A percentile compares a stretch with the other conserved stretches of the same genome.
Evolutionary conservation across 2,329 filamentous ascomycete species (phyloP).

Genomic region (Cyphellophora europaea): DNA sequence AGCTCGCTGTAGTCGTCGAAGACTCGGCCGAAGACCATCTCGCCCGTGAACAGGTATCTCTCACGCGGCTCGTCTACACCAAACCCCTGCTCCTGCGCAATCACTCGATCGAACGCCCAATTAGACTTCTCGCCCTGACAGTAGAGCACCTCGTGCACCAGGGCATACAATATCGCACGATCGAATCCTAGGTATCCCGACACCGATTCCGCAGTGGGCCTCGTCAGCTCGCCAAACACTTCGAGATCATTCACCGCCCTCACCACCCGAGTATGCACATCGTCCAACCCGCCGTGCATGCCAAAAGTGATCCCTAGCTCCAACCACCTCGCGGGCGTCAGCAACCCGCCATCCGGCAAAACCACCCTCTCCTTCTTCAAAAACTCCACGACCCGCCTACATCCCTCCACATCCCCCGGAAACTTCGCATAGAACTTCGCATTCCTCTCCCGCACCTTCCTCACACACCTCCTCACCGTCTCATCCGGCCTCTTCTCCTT

Average conservation of each 20-base stretch:
- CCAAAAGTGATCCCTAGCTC: slow-evolving; percentile 73
- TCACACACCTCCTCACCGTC: slow-evolving; percentile 57
- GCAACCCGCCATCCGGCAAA: slow-evolving; percentile 60
- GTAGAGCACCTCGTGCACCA: slow-evolving; percentile 84
- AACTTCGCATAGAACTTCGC: slow-evolving; percentile 74
- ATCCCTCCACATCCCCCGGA: slow-evolving; percentile 63
- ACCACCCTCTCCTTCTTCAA: slow-evolving; percentile 47
- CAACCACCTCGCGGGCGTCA: slow-evolving; percentile 67
- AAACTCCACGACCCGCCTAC: slow-evolving; percentile 57
- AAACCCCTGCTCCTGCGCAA: slow-evolving; percentile 34
- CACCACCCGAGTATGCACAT: slow-evolving; percentile 49
- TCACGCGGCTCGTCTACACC: slow-evolving; percentile 26
- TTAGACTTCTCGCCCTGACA: slow-evolving; percentile 60
- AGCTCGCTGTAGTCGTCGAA: slow-evolving; percentile 60
- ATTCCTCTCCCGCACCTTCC: slow-evolving; percentile 63
- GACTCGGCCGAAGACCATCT: slow-evolving; percentile 52
- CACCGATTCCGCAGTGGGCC: slow-evolving; percentile 58
- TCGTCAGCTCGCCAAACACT: slow-evolving; percentile 65
- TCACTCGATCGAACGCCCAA: slow-evolving; percentile 58
- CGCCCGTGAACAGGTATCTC: slow-evolving; percentile 73
- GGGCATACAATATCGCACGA: slow-evolving; percentile 68
- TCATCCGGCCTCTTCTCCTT: slow-evolving; percentile 46
- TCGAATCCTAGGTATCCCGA: slow-evolving; percentile 64
- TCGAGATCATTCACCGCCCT: slow-evolving; percentile 64
- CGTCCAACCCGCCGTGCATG: slow-evolving; percentile 48